Evolutionary conservation across 1,284 basidiomycete genomes (phyloP), one percentile per base, ranked within the genome.

Genomic region (Puccinia novopanici): DNA sequence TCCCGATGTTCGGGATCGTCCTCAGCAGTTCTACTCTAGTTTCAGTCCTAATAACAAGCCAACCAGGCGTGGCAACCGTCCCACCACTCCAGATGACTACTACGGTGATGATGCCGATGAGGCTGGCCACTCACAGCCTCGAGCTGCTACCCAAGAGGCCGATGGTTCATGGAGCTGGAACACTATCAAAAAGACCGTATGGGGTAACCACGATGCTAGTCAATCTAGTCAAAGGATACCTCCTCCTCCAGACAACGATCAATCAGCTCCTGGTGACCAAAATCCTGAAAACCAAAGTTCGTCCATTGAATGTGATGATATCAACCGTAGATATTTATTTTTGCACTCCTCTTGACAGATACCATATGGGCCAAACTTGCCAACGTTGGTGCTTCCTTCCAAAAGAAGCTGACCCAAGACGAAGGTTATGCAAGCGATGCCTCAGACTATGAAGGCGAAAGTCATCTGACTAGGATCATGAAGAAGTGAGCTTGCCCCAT

Each of bases 381-480:
- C n/a, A 63, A 17, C 48, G 78, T 80, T 30, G 59, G 55, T n/a
- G 50, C 68, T 54, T 52, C 30, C 4, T 45, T 80, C 37, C 78
- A 80, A 54, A 80, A 80, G 34, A 80, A 73, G 48, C 71, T 80
- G 24, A 24, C 34, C 24, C 30, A 71, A 8, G 78, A 80, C 27
- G 78, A 80, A 50, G 78, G 78, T n/a, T 80, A 80, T 37, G 78
- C 68, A 45, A 80, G 78, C 48, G 78, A 80, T 54, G 70, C 70
- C 57, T 34, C 78, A 13, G 78, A 80, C 10, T 80, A 80, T 72
- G 70, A 80, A 61, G 78, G 78, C 24, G 78, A 80, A 63, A 80
- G 78, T 40, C 78, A 80, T 80, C 40, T 80, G 27, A 80, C 61
- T 45, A 61, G 78, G 70, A 80, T 80, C 50, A 80, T 80, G 78